Evolutionary conservation across 306 rosid genomes (phyloP).

Genomic region (Biancaea sappan): DNA sequence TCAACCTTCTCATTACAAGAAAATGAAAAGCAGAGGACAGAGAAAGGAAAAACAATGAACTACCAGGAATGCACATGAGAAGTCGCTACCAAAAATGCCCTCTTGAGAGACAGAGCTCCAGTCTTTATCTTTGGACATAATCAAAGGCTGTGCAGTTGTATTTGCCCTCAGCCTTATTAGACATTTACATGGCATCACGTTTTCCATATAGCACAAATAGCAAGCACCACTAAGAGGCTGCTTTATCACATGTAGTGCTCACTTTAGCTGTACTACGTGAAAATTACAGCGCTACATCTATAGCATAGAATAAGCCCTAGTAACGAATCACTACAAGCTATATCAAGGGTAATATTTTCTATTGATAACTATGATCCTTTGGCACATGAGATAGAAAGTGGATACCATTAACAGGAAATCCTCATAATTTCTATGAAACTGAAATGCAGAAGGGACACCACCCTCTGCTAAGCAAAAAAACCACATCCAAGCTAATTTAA

Average conservation of each 20-base stretch:
- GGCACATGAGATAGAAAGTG: neutral
- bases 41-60: neutral
- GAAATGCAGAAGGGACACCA: constrained; percentile 9
- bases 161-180: neutral
- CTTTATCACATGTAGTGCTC: neutral
- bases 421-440: neutral
- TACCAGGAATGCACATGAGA: neutral
- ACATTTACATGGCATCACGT: neutral
- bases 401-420: neutral
- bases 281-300: neutral
- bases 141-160: neutral
- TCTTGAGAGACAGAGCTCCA: neutral
- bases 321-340: neutral
- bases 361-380: neutral
- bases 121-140: neutral
- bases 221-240: neutral
- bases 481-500: neutral
- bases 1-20: neutral
- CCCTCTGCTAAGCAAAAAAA: constrained; percentile 6
- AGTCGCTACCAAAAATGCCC: neutral
- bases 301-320: neutral
- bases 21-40: neutral
- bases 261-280: neutral
- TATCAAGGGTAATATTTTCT: neutral
- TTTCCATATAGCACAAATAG: neutral